Conservation (phyloP, 2,329 filamentous ascomycete genomes). For the Ophiostoma piceae region DNA sequence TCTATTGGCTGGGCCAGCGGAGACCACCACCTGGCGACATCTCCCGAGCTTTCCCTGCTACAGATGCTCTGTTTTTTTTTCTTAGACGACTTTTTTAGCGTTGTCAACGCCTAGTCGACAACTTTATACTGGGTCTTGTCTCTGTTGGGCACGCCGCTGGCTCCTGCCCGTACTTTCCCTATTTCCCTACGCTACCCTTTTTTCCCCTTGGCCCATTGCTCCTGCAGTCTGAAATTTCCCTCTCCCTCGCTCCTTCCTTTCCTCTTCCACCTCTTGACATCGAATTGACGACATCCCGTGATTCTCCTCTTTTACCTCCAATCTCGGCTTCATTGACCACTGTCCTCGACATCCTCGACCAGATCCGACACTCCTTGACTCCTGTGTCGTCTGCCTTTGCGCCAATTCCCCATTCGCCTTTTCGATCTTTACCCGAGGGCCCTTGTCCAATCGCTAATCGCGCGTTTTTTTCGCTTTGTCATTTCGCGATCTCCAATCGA, state of each 20-base stretch:
- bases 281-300: slow-evolving; percentile 14
- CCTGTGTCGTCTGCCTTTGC: background rate
- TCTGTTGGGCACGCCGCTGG: slow-evolving; percentile 11
- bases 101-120: background rate
- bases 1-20: slow-evolving; percentile 29
- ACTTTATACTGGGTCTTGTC: slow-evolving; percentile 5
- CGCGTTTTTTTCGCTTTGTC: slow-evolving; percentile 20
- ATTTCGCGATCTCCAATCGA: background rate
- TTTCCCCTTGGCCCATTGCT: slow-evolving; percentile 4
- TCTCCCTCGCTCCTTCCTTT: slow-evolving; percentile 14
- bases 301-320: slow-evolving; percentile 14
- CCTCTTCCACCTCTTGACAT: background rate
- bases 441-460: slow-evolving; percentile 16
- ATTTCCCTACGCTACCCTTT: slow-evolving; percentile 11
- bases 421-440: slow-evolving; percentile 11
- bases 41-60: slow-evolving; percentile 35
- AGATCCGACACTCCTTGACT: background rate
- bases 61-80: background rate
- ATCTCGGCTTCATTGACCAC: slow-evolving; percentile 10
- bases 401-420: background rate
- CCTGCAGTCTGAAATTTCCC: slow-evolving; percentile 13
- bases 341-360: background rate
- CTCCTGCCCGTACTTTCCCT: slow-evolving; percentile 10
- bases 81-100: slow-evolving; percentile 6
- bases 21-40: slow-evolving; percentile 30